A percentile compares a stretch with the other conserved stretches of the same genome.
Conservation (phyloP, 1,139 yeast genomes). For the Lodderomyces jiufengensis region DNA sequence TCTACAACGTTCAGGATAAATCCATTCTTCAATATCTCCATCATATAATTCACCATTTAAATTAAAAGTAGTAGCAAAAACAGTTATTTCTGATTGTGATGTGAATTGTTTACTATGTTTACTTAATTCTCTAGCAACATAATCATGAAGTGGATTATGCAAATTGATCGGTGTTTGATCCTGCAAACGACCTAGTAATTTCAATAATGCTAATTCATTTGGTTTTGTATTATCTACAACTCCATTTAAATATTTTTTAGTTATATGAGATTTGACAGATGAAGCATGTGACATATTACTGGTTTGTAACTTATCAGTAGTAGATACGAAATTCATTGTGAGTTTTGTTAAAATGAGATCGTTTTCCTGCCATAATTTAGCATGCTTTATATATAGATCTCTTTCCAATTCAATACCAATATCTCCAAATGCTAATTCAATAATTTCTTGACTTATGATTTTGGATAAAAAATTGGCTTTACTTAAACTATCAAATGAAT, state of each 20-base stretch:
- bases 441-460: slow-evolving; percentile 57
- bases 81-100: slow-evolving; percentile 45
- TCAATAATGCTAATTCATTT: slow-evolving; percentile 45
- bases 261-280: slow-evolving; percentile 41
- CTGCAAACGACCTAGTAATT: slow-evolving; percentile 46
- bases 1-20: slow-evolving; percentile 41
- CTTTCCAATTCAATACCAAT: slow-evolving; percentile 35
- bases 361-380: slow-evolving; percentile 60
- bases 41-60: slow-evolving; percentile 59
- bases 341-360: slow-evolving; percentile 46
- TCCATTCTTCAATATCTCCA: slow-evolving; percentile 54
- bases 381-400: slow-evolving; percentile 50
- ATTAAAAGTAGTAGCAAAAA: slow-evolving; percentile 68
- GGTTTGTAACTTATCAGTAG: slow-evolving; percentile 28
- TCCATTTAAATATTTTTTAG: slow-evolving; percentile 44
- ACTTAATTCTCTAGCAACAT: slow-evolving; percentile 53
- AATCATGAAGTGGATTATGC: slow-evolving; percentile 71
- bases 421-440: slow-evolving; percentile 56
- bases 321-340: slow-evolving; percentile 36
- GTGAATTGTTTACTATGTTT: slow-evolving; percentile 48
- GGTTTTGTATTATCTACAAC: slow-evolving; percentile 42
- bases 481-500: slow-evolving; percentile 63
- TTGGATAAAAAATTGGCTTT: slow-evolving; percentile 60
- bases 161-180: slow-evolving; percentile 47
- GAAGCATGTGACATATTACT: slow-evolving; percentile 32